Evolutionary conservation across 768 basidiomycete genomes (phyloP), one percentile per base, ranked within the genome.

Genomic region (Russula foetens): DNA sequence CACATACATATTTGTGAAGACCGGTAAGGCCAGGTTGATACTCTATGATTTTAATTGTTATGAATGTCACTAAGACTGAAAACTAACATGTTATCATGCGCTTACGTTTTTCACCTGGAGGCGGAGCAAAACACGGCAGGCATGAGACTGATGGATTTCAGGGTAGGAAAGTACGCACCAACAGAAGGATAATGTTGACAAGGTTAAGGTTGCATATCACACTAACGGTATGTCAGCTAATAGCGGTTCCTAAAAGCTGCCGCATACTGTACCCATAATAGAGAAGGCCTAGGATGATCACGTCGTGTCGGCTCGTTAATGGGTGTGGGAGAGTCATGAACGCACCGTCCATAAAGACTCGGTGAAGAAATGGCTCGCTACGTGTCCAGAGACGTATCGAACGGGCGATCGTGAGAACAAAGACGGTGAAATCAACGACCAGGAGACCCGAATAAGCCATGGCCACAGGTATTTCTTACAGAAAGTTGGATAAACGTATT

Each of bases 381-480:
- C 44, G 59, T 17, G 39, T 52, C 51, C 66, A 44, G 5, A 62
- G n/a, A 12, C 17, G 48, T 44, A 67, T 44, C 14, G 62, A 57
- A 17, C 63, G 61, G 14, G n/a, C 52, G 23, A 66, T 23, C 7
- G 64, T 66, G 4, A 68, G 64, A 19, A 47, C 31, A 52, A 67
- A 66, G 23, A 68, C 63, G 5, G 62, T 59, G 23, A 55, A 38
- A 46, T 68, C 67, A 29, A 67, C 60, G 21, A 64, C 55, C 6
- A 68, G 46, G 23, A 67, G 39, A 15, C 43, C 44, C 11, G 51
- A 58, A 50, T 56, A 68, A 17, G 60, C 66, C 17, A 56, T 8
- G 1, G 57, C 61, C 31, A 33, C 31, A 4, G 4, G 31, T 35
- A 67, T 29, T 31, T 62, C 70, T 71, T 29, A 14, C 2, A 15